Percentiles rank a stretch among this genome's conserved stretches.
phyloP scores from a whole-genome alignment of 257 asterid genomes.

The Buddleja alternifolia region DNA sequence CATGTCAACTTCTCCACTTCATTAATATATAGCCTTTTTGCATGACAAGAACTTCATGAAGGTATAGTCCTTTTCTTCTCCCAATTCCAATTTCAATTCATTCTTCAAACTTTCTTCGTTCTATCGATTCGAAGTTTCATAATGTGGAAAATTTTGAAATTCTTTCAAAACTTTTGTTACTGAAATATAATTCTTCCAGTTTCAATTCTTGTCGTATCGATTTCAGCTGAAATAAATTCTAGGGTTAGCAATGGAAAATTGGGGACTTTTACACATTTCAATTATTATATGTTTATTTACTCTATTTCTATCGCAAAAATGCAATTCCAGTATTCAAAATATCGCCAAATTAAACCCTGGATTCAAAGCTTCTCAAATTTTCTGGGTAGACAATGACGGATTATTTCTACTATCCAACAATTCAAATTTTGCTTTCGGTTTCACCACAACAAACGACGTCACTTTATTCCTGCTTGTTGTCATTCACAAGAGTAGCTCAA shows the following conservation, averaged over 20 bases:
- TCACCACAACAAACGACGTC: constrained; percentile 59
- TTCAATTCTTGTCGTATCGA: constrained; percentile 9
- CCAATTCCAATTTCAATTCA: constrained; percentile 15
- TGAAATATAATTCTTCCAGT: too few relatives aligned
- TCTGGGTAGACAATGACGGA: constrained; percentile 78
- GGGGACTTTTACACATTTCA: constrained; percentile 34
- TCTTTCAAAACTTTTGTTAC: too few relatives aligned
- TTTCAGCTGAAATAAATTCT: constrained; percentile 22
- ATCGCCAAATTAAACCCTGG: constrained; percentile 63
- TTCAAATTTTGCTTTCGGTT: constrained; percentile 76
- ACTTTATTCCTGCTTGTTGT: constrained; percentile 75
- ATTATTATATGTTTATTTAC: constrained; percentile 26
- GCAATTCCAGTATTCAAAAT: constrained; percentile 62
- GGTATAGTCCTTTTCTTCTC: neutral
- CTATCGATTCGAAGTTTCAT: constrained; percentile 16
- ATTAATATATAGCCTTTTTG: constrained; percentile 25
- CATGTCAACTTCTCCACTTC: constrained; percentile 16
- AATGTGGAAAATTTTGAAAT: too few relatives aligned
- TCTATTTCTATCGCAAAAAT: constrained; percentile 39
- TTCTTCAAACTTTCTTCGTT: constrained; percentile 20
- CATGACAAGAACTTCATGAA: constrained; percentile 13
- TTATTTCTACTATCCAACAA: constrained; percentile 68
- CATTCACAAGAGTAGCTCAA: constrained; percentile 62
- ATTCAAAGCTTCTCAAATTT: constrained; percentile 74
- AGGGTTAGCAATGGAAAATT: constrained; percentile 50